Percentiles rank a stretch among this genome's conserved stretches.
Conservation (phyloP, 371 early-diverging fungal species). For the Rhizopus stolonifer region DNA sequence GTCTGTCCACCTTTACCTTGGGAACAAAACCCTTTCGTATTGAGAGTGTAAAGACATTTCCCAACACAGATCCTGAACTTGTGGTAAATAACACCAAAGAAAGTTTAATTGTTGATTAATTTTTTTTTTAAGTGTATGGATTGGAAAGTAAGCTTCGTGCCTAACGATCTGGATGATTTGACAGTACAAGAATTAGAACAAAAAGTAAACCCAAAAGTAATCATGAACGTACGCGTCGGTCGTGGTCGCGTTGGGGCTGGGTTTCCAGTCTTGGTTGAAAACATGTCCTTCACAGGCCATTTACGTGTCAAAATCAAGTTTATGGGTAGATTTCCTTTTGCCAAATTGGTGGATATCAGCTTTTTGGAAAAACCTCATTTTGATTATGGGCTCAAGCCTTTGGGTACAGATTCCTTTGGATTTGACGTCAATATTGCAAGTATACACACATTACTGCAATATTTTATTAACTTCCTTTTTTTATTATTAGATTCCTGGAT, state of each 20-base stretch:
- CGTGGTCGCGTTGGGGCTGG: conserved; percentile 83
- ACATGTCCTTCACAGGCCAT: conserved; percentile 85
- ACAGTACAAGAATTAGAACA: conserved; percentile 57
- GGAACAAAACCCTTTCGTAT: conserved; percentile 94
- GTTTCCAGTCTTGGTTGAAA: conserved; percentile 87
- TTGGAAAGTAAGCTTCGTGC: conserved; percentile 80
- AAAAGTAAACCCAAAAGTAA: conserved; percentile 86
- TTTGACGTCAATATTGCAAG: conserved; percentile 71
- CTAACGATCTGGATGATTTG: conserved; percentile 72
- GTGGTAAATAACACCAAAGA: conserved; percentile 81
- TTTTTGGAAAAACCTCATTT: conserved; percentile 85
- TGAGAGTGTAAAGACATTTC: conserved; percentile 76
- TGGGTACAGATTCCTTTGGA: conserved; percentile 82
- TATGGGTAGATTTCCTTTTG: conserved; percentile 81
- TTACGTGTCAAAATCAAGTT: conserved; percentile 76
- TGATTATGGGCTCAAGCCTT: conserved; percentile 91
- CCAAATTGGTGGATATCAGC: conserved; percentile 80
- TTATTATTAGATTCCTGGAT: conserved; percentile 64
- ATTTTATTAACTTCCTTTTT: not conserved
- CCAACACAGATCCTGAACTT: conserved; percentile 74
- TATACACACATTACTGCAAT: not conserved
- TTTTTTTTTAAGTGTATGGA: conserved; percentile 72
- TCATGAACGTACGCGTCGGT: conserved; percentile 88
- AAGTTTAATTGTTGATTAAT: conserved; percentile 14
- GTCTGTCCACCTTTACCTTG: conserved; percentile 90